Evolutionary conservation across 176 grass and related monocot species (phyloP).

Genomic region (Bothriochloa decipiens): DNA sequence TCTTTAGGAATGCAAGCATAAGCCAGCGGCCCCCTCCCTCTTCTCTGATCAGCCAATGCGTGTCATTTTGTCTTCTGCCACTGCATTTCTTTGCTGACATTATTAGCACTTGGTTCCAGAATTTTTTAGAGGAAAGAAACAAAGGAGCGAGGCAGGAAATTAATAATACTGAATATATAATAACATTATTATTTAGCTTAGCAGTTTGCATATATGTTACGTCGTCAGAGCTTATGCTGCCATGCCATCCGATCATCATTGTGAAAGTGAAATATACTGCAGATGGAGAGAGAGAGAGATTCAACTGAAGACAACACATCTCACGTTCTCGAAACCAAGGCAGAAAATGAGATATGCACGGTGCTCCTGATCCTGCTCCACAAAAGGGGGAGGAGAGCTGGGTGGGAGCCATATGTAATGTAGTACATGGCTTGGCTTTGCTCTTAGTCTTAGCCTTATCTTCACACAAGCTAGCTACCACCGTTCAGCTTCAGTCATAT

Average conservation of each 20-base stretch:
- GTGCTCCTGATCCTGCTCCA: too few species aligned
- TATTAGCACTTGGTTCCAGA: background rate
- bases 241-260: background rate
- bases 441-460: constrained; percentile 12
- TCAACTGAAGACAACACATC: background rate
- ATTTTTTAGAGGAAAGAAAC: background rate
- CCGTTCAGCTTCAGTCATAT: background rate
- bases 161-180: too few species aligned
- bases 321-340: background rate
- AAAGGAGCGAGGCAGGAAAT: too few species aligned
- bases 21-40: too few species aligned
- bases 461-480: background rate
- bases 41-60: background rate
- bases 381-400: too few species aligned
- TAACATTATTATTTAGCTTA: too few species aligned
- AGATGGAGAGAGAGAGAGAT: background rate
- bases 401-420: background rate
- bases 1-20: background rate
- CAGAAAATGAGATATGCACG: background rate
- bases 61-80: background rate
- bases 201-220: background rate
- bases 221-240: background rate
- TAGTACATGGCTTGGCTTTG: background rate
- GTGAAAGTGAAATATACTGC: constrained; percentile 10
- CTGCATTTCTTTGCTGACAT: background rate